phyloP scores from a whole-genome alignment of 371 early-diverging fungal genomes.

The Amoeboaphelidium protococcarum region DNA sequence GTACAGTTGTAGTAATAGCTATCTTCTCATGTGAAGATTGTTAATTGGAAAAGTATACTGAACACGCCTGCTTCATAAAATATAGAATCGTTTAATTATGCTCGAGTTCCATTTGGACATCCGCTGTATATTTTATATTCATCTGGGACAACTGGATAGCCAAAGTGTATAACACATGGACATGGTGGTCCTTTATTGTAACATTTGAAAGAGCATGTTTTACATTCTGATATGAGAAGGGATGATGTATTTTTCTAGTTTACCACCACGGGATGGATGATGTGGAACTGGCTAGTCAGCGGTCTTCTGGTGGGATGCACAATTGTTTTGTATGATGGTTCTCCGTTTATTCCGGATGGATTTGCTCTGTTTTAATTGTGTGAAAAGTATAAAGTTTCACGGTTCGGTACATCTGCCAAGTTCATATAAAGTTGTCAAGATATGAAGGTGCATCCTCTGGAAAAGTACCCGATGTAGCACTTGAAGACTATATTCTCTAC shows the following conservation, averaged over 20 bases:
- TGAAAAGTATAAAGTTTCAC: constrained; percentile 41
- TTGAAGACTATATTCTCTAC: constrained; percentile 73
- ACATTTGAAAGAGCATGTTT: constrained; percentile 71
- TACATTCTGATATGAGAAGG: constrained; percentile 44
- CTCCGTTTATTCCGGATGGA: constrained; percentile 65
- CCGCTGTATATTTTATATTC: constrained; percentile 86
- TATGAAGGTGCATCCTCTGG: constrained; percentile 28
- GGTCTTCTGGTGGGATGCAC: constrained; percentile 51
- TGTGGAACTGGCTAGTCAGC: constrained; percentile 92
- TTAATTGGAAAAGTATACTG: constrained; percentile 11
- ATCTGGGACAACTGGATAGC: constrained; percentile 87
- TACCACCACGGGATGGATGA: constrained; percentile 95
- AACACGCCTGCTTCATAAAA: constrained; percentile 17
- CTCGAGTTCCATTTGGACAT: constrained; percentile 68
- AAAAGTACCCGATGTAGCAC: constrained; percentile 18
- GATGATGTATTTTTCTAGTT: constrained; percentile 72
- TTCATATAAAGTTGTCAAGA: constrained; percentile 78
- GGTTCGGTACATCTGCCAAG: constrained; percentile 82
- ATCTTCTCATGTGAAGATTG: neutral
- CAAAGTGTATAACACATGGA: constrained; percentile 94
- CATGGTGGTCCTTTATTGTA: constrained; percentile 70
- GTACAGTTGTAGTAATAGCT: constrained; percentile 12
- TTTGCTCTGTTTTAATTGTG: constrained; percentile 45
- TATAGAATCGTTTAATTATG: constrained; percentile 25
- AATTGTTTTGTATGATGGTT: constrained; percentile 74